Evolutionary conservation across 306 rosid genomes (phyloP).

Genomic region (Abrus precatorius): DNA sequence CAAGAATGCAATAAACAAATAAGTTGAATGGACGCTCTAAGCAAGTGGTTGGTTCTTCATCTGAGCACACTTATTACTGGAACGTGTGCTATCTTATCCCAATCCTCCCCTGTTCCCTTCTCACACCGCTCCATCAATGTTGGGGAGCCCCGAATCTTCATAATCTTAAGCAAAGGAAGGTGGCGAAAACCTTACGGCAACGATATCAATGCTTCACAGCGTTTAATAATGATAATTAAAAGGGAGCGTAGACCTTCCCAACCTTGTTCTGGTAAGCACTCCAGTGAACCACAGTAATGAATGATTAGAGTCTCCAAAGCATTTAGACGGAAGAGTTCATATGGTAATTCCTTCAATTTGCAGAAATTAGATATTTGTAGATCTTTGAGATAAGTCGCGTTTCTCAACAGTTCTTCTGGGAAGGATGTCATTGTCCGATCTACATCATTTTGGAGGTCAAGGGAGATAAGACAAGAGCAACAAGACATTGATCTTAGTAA

Average conservation of each 20-base stretch:
- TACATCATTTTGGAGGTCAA: not conserved
- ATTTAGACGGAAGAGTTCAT: not conserved
- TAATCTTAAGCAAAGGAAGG: not conserved
- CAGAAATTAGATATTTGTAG: not conserved
- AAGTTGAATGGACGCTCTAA: too few species aligned
- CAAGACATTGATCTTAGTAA: not conserved
- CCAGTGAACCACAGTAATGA: not conserved
- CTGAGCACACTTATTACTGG: not conserved
- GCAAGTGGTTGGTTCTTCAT: too few species aligned
- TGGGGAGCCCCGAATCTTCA: not conserved
- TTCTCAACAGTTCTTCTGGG: not conserved
- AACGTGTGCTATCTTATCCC: slow-evolving; percentile 27
- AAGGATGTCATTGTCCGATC: not conserved
- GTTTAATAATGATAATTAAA: accelerated
- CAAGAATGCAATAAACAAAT: not conserved
- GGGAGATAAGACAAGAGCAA: not conserved
- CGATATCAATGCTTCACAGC: not conserved
- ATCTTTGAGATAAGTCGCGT: not conserved
- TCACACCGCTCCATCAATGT: not conserved
- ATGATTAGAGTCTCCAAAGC: not conserved
- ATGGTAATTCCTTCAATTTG: not conserved
- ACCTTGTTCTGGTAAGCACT: not conserved
- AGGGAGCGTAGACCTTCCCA: not conserved
- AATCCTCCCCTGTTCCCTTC: slow-evolving; percentile 19
- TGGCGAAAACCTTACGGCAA: not conserved